Base-by-base conservation (phyloP, 2,329 filamentous ascomycete genomes). In the Emergomyces pasteurianus region DNA sequence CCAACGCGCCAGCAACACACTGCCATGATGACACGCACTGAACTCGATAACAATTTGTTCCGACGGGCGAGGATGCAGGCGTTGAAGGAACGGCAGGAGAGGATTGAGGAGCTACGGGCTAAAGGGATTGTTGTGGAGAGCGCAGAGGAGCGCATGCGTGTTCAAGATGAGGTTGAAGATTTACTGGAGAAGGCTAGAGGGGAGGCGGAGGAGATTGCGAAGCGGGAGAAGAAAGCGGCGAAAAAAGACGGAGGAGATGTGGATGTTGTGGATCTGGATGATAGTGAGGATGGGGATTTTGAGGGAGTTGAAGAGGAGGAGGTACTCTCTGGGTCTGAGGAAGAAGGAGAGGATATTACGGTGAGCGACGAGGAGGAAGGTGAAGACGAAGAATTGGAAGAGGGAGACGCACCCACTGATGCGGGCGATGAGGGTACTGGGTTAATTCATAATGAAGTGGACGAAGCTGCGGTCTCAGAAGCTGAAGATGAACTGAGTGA, bases 51-150 rank as follows among this genome's bases (percentile, higher is more conserved):
- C 10, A 81, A 79, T 40, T 77, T 97, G 8, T 80, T 87, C 43
- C 82, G 84, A 65, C 86, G 86, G 63, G 91, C 90, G 6, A 85
- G 89, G 52, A 81, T 87, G 63, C 94, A 99, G 73, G 92, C 91
- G 52, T 85, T 85, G 63, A 75, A 83, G 49, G 90, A 94, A 71
- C 86, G 90, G 59, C 84, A 89, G 62, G 86, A 89, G 66, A 87
- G 87, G 60, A 81, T 97, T 23, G 85, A 90, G 60, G 81, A 86
- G 66, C 81, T 99, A 47, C 85, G 83, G 68, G 86, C 87, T 12
- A 90, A 88, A 73, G 94, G 94, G 8, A 81, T 96, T 31, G 78
- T 87, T 28, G 80, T 97, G 21, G 87, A 92, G 72, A 96, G 89
- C 0, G 84, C 86, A 1, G 92, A 96, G 73, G 92, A 99, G 72